These are phyloP conservation scores for Paradendryphiella salina DNA, from an alignment of 2,329 filamentous ascomycete genomes.

Conservation along the genomic window DNA sequence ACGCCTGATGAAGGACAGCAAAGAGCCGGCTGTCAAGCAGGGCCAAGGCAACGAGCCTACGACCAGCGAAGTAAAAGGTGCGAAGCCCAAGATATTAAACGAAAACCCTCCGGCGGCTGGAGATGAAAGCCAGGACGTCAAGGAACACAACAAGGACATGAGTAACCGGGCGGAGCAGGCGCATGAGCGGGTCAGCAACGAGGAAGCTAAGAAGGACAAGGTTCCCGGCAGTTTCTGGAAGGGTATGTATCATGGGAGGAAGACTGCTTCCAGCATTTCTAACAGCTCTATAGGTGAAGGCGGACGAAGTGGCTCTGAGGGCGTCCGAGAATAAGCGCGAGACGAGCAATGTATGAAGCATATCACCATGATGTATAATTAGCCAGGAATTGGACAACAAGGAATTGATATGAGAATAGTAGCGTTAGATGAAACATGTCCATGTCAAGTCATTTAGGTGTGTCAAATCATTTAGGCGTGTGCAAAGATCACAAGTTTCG, in stretches of 20 bases:
- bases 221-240: slow-evolving; percentile 48
- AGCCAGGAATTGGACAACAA: neutral
- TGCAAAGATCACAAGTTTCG: slow-evolving; percentile 15
- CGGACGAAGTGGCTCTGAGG: slow-evolving; percentile 27
- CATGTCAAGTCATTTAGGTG: neutral
- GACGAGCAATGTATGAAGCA: neutral
- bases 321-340: slow-evolving; percentile 6
- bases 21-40: slow-evolving; percentile 24
- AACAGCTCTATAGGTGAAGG: slow-evolving; percentile 29
- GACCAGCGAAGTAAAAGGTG: slow-evolving; percentile 35
- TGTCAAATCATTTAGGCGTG: too few relatives aligned
- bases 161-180: slow-evolving; percentile 49
- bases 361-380: slow-evolving; percentile 5
- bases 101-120: slow-evolving; percentile 39
- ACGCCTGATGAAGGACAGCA: slow-evolving; percentile 14
- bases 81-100: slow-evolving; percentile 51
- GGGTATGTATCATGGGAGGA: slow-evolving; percentile 31
- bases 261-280: slow-evolving; percentile 4
- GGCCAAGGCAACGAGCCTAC: slow-evolving; percentile 14
- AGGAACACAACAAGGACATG: slow-evolving; percentile 52
- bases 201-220: slow-evolving; percentile 49
- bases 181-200: slow-evolving; percentile 44
- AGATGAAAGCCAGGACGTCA: slow-evolving; percentile 46
- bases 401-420: neutral
- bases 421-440: neutral